Percentiles rank a stretch among this genome's conserved stretches.
These are phyloP conservation scores for Jamesozyma lodderae DNA, from an alignment of 805 yeast genomes.

Conservation along the genomic window DNA sequence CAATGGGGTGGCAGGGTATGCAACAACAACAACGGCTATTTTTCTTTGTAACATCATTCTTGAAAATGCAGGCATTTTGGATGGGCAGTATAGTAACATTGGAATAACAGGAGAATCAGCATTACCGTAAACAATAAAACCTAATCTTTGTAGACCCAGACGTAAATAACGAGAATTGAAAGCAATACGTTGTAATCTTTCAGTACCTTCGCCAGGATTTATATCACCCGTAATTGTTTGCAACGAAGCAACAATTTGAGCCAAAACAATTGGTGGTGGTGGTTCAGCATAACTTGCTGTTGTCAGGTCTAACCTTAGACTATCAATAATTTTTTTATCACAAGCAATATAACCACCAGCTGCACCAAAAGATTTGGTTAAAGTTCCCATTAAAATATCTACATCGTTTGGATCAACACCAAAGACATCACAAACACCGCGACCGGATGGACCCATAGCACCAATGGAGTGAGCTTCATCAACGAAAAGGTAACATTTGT, in stretches of 20 bases:
- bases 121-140: constrained; percentile 88
- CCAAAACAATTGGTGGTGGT: constrained; percentile 82
- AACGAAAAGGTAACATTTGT: constrained; percentile 81
- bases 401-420: constrained; percentile 65
- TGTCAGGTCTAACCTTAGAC: constrained; percentile 62
- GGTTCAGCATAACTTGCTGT: constrained; percentile 76
- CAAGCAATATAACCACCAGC: constrained; percentile 98
- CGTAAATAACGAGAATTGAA: constrained; percentile 92
- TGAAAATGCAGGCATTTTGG: constrained; percentile 89
- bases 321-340: constrained; percentile 55
- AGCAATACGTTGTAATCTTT: constrained; percentile 86
- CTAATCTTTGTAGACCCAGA: constrained; percentile 81
- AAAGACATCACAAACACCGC: constrained; percentile 92
- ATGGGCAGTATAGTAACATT: constrained; percentile 74
- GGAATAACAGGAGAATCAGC: constrained; percentile 98
- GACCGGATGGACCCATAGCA: constrained; percentile 92
- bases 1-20: constrained; percentile 95
- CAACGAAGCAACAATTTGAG: constrained; percentile 77
- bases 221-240: constrained; percentile 71
- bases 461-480: constrained; percentile 99
- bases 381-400: constrained; percentile 94
- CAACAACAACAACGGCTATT: constrained; percentile 92
- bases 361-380: constrained; percentile 96
- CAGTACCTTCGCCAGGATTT: constrained; percentile 87
- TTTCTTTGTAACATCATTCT: constrained; percentile 69